Evolutionary conservation across 1,284 basidiomycete species (phyloP), one percentile per base, ranked within the genome.

Genomic region (Tilletiaria anomala): DNA sequence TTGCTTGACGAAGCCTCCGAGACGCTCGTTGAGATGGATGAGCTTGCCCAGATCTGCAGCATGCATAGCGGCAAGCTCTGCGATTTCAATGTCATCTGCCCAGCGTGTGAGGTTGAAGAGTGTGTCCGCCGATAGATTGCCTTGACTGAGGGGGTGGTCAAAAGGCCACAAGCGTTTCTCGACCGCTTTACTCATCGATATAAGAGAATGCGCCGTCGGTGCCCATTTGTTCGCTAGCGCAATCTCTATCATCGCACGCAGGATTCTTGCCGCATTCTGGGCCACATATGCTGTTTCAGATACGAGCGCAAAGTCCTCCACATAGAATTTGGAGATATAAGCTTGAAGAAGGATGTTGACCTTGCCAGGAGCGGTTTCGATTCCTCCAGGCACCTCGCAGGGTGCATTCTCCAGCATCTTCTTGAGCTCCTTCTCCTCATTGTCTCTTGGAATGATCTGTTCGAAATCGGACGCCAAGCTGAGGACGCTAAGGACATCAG

Each of bases 241-340:
- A 32, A 97, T 93, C 67, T 99, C 93, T 14, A 96, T 75, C 5
- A 99, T 72, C 14, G 91, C 85, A 16, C 93, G 79, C 44, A 88
- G 77, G 56, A 99, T 94, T 51, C 93, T 83, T 5, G 83, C 88
- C 5, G 83, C 85, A 59, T 97, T 99, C 68, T 77, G 68, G 3
- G 68, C 58, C 12, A 68, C 84, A 61, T 94, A 99, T 3, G 81
- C 86, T 55, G 80, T 82, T 65, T 99, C 93, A 0, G 91, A 97
- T 2, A 97, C 82, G 39, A 99, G 73, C 6, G 93, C 93, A 66
- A 96, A 99, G 70, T 99, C 93, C 47, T 94, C 83, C 18, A 96
- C 73, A 34, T 73, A 74, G 17, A 78, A 74, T 40, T 76, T 72
- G 18, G 87, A 94, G 48, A 99, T 86, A 67, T 79, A 83, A 3